phyloP scores from a whole-genome alignment of 495 filamentous ascomycete species.

The Cercophora newfieldiana region DNA sequence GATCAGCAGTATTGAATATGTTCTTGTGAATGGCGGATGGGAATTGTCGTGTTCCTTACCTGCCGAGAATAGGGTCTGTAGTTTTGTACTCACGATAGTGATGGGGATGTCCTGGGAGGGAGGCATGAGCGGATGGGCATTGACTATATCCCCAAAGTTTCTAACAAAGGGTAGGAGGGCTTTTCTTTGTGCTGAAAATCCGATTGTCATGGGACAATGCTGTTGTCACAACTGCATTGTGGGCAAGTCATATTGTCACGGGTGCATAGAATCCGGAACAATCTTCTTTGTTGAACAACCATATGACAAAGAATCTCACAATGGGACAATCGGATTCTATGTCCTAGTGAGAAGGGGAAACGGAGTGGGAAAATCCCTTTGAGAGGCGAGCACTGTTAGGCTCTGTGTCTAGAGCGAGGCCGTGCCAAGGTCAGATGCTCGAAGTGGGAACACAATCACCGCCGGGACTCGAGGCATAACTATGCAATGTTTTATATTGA shows the following conservation, averaged over 20 bases:
- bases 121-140: not conserved
- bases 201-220: not conserved
- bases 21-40: too few species aligned
- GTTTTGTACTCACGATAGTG: too few species aligned
- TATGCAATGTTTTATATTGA: not conserved
- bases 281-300: not conserved
- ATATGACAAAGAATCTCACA: not conserved
- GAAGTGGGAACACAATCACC: too few species aligned
- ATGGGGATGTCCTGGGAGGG: too few species aligned
- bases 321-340: not conserved
- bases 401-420: too few species aligned
- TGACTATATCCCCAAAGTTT: not conserved
- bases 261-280: not conserved
- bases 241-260: not conserved
- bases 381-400: too few species aligned
- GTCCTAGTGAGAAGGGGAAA: not conserved
- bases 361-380: too few species aligned
- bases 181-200: not conserved
- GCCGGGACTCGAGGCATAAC: too few species aligned
- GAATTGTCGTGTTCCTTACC: too few species aligned
- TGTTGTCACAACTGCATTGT: not conserved
- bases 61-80: too few species aligned
- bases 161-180: not conserved
- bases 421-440: too few species aligned
- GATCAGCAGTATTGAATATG: too few species aligned